phyloP scores from a whole-genome alignment of 225 moss, liverwort and hornwort species.

The Sphagnum tenellum region DNA sequence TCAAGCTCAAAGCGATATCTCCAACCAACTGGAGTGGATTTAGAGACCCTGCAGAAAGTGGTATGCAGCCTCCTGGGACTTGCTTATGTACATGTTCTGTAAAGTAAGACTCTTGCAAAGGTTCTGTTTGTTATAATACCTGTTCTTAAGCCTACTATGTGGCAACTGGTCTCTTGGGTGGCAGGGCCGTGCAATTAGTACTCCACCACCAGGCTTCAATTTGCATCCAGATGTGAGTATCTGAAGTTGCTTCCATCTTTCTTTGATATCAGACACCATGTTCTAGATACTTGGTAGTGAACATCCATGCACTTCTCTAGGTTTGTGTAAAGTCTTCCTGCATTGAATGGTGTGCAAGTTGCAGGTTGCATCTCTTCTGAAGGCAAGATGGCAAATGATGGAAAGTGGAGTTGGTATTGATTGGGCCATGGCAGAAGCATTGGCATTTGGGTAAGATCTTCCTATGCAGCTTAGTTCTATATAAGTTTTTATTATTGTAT shows the following conservation, averaged over 20 bases:
- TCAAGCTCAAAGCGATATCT: slow-evolving; percentile 37
- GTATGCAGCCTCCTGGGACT: slow-evolving; percentile 13
- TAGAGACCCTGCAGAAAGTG: slow-evolving; percentile 38
- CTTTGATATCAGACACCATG: too few species aligned
- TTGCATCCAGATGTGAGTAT: slow-evolving; percentile 53
- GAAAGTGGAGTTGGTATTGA: slow-evolving; percentile 41
- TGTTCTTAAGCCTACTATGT: too few species aligned
- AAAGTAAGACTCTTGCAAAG: too few species aligned
- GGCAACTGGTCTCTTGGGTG: slow-evolving; percentile 1
- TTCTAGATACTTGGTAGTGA: too few species aligned
- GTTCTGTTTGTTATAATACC: too few species aligned
- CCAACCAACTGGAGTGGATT: slow-evolving; percentile 47
- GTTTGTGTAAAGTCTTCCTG: too few species aligned
- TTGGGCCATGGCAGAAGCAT: slow-evolving; percentile 63
- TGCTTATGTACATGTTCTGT: too few species aligned
- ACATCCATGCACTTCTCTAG: too few species aligned
- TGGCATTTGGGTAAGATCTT: slow-evolving; percentile 45
- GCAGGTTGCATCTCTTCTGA: slow-evolving; percentile 40
- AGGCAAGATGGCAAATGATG: slow-evolving; percentile 46
- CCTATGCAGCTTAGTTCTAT: too few species aligned
- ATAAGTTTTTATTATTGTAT: too few species aligned
- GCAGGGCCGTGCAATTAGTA: slow-evolving; percentile 48
- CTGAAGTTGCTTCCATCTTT: neutral
- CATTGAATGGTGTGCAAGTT: slow-evolving; percentile 8
- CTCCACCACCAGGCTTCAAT: slow-evolving; percentile 41